Evolutionary conservation across 768 basidiomycete species (phyloP).

Genomic region (Boletus reticulatus): DNA sequence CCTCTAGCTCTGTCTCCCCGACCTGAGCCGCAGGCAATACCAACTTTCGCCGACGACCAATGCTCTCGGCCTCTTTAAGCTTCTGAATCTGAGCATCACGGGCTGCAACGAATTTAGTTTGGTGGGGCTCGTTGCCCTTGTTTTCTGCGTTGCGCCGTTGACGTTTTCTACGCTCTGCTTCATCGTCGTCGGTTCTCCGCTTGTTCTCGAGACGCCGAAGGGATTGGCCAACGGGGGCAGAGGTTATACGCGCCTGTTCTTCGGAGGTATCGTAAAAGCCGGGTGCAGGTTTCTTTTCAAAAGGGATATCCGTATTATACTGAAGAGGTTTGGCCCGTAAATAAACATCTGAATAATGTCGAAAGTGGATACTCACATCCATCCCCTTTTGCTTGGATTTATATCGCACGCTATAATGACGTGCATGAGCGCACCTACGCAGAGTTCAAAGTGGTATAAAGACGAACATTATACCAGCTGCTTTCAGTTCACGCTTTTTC

Average conservation of each 20-base stretch:
- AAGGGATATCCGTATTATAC: slow-evolving; percentile 99
- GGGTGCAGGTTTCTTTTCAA: slow-evolving; percentile 93
- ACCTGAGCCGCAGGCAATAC: slow-evolving; percentile 89
- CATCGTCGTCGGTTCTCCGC: slow-evolving; percentile 90
- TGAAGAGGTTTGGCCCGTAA: slow-evolving; percentile 28
- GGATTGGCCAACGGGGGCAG: slow-evolving; percentile 90
- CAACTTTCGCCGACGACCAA: slow-evolving; percentile 82
- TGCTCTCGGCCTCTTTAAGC: slow-evolving; percentile 95
- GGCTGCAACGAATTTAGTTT: slow-evolving; percentile 95
- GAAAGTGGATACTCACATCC: slow-evolving; percentile 62
- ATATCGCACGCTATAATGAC: slow-evolving; percentile 68
- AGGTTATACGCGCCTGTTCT: slow-evolving; percentile 81
- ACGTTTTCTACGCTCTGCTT: slow-evolving; percentile 89
- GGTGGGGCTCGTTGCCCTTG: slow-evolving; percentile 69
- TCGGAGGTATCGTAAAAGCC: slow-evolving; percentile 98
- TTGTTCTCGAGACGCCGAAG: slow-evolving; percentile 94
- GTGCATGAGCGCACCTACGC: slow-evolving; percentile 1
- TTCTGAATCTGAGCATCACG: slow-evolving; percentile 98
- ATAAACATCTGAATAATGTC: not conserved
- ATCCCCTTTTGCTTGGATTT: slow-evolving; percentile 97
- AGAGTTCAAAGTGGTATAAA: not conserved
- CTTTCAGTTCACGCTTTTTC: slow-evolving; percentile 97
- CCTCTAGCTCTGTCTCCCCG: slow-evolving; percentile 91
- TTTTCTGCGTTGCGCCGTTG: slow-evolving; percentile 62
- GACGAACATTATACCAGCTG: slow-evolving; percentile 92